phyloP scores from a whole-genome alignment of 768 basidiomycete genomes.

The Mycena amicta region DNA sequence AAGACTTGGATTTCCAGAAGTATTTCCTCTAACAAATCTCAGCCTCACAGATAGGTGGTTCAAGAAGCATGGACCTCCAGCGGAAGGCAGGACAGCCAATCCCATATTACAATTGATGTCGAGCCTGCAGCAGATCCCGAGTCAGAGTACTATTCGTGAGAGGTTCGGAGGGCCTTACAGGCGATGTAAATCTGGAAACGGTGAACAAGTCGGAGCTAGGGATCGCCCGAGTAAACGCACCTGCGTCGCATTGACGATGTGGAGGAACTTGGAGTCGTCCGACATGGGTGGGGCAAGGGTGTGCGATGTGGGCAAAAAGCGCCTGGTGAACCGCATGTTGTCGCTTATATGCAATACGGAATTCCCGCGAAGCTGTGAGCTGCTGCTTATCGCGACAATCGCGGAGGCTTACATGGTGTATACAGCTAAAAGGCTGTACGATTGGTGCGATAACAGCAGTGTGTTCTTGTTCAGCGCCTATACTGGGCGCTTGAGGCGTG shows the following conservation, averaged over 20 bases:
- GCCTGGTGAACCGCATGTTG: background rate
- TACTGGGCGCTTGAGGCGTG: too few species aligned
- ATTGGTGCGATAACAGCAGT: too few species aligned
- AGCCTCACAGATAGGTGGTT: background rate
- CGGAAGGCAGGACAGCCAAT: constrained; percentile 23
- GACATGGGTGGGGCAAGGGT: constrained; percentile 8
- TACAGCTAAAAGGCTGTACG: too few species aligned
- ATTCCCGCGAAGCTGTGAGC: too few species aligned
- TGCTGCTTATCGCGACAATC: too few species aligned
- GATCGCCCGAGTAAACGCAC: background rate
- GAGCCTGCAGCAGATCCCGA: constrained; percentile 6
- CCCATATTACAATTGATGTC: constrained; percentile 20
- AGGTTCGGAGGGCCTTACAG: background rate
- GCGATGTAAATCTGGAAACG: constrained; percentile 18
- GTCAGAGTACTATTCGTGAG: background rate
- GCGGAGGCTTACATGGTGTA: too few species aligned
- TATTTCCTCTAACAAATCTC: constrained; percentile 7
- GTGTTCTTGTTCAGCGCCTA: too few species aligned
- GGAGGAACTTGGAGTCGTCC: background rate
- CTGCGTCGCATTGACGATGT: constrained; percentile 12
- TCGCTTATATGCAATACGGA: constrained; percentile 3
- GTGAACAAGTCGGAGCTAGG: background rate
- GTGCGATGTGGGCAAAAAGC: background rate
- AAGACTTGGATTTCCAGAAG: constrained; percentile 17
- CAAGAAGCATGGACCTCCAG: constrained; percentile 7